A percentile compares a stretch with the other conserved stretches of the same genome.
phyloP scores from a whole-genome alignment of 192 early-diverging fungal genomes.

The Allomyces javanicus region DNA sequence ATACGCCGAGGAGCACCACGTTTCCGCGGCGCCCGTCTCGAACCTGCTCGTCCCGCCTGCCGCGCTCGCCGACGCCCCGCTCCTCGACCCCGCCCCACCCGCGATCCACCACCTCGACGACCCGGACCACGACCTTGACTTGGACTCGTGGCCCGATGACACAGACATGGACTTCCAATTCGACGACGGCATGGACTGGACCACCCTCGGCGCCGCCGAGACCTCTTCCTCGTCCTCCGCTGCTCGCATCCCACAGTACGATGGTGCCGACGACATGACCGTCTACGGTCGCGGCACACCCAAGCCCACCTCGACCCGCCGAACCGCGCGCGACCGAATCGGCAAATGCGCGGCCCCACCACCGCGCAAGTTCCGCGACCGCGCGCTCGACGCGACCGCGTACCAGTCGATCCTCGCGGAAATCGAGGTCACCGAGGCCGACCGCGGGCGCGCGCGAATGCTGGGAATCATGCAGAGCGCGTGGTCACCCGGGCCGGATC shows the following conservation, averaged over 20 bases:
- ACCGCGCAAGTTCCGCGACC: too few relatives aligned
- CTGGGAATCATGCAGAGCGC: too few relatives aligned
- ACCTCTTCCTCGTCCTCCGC: neutral
- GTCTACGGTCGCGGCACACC: too few relatives aligned
- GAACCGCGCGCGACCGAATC: constrained; percentile 44
- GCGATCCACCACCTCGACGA: neutral
- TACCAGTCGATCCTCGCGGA: too few relatives aligned
- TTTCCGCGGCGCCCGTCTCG: too few relatives aligned
- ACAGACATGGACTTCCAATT: neutral
- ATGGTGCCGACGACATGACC: neutral
- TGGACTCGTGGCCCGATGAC: neutral
- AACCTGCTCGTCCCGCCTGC: too few relatives aligned
- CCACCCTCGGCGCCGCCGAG: neutral
- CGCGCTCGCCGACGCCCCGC: too few relatives aligned
- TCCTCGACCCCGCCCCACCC: too few relatives aligned
- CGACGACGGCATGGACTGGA: neutral
- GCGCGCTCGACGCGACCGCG: constrained; percentile 18
- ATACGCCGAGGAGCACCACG: too few relatives aligned
- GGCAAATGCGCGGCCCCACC: constrained; percentile 25
- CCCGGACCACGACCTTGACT: neutral
- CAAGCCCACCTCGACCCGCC: constrained; percentile 31
- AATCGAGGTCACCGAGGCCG: too few relatives aligned
- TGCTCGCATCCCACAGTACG: neutral
- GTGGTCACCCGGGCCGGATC: too few relatives aligned
- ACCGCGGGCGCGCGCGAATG: too few relatives aligned